These are phyloP conservation scores for Guyanaporus albipodus DNA, from an alignment of 768 basidiomycete species.

Conservation along the genomic window DNA sequence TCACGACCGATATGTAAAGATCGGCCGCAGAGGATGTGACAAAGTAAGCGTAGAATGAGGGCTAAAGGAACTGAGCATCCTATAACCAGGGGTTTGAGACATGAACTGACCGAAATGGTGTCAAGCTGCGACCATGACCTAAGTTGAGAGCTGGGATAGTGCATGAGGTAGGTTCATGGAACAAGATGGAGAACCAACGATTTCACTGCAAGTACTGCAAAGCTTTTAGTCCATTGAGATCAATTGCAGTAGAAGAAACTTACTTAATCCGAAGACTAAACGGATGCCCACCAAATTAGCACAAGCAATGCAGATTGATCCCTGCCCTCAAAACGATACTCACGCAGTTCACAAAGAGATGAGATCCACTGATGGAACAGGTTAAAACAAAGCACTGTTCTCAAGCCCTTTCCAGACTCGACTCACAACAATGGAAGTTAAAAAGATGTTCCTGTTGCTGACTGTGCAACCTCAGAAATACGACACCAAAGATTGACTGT, in stretches of 20 bases:
- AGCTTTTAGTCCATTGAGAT: background rate
- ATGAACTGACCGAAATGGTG: constrained; percentile 34
- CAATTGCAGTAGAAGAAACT: background rate
- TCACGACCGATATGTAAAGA: constrained; percentile 44
- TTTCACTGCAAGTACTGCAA: constrained; percentile 48
- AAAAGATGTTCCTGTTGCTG: constrained; percentile 41
- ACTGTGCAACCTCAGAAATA: constrained; percentile 29
- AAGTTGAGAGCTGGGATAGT: constrained; percentile 36
- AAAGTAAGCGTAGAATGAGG: constrained; percentile 50
- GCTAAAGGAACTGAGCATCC: constrained; percentile 28
- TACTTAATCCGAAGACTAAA: constrained; percentile 12
- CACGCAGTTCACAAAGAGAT: constrained; percentile 47
- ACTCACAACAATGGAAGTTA: constrained; percentile 49
- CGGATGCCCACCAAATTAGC: background rate
- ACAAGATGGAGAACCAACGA: constrained; percentile 34
- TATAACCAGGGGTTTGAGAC: background rate
- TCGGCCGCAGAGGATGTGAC: constrained; percentile 47
- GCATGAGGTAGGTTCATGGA: background rate
- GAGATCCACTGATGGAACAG: constrained; percentile 29
- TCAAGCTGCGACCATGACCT: constrained; percentile 36
- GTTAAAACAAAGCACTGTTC: background rate
- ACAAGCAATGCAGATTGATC: background rate
- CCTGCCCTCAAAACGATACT: constrained; percentile 9
- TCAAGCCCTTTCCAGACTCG: background rate
- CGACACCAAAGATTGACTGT: background rate